Percentiles rank a stretch among this genome's conserved stretches.
Conservation (phyloP, 2,329 filamentous ascomycete species). For the Fusarium sp. region DNA sequence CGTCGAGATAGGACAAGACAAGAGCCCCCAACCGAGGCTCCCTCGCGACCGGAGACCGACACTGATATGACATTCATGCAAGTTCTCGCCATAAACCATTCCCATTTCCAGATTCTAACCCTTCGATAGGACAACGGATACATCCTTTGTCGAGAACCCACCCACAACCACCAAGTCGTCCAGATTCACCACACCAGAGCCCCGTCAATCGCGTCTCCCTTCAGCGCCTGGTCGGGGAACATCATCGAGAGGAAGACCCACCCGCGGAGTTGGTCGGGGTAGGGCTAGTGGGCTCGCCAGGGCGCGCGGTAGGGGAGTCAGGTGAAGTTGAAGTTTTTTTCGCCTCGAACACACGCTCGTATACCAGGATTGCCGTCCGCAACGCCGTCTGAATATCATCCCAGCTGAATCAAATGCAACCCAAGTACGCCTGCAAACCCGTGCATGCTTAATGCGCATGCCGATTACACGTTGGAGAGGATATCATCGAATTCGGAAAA, state of each 20-base stretch:
- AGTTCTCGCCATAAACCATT: constrained; percentile 47
- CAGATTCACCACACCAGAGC: constrained; percentile 58
- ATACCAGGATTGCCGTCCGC: constrained; percentile 30
- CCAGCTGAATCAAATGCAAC: constrained; percentile 12
- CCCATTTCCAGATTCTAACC: constrained; percentile 27
- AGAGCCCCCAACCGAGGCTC: constrained; percentile 52
- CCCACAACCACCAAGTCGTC: constrained; percentile 65
- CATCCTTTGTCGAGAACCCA: constrained; percentile 90
- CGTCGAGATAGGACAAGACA: constrained; percentile 72
- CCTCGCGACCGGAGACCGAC: constrained; percentile 56
- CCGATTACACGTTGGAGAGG: constrained; percentile 5
- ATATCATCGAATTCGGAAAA: constrained; percentile 10
- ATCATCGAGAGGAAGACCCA: constrained; percentile 48
- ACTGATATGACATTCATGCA: constrained; percentile 88
- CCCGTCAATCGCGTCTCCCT: constrained; percentile 62
- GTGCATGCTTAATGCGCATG: neutral
- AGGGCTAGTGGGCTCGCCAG: constrained; percentile 61
- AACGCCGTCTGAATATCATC: constrained; percentile 16
- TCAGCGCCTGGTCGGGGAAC: constrained; percentile 55
- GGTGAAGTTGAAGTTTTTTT: constrained; percentile 49
- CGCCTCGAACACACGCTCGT: constrained; percentile 16
- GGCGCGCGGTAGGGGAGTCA: constrained; percentile 60
- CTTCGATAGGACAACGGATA: constrained; percentile 82
- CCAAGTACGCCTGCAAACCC: constrained; percentile 15
- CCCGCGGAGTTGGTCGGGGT: constrained; percentile 47